Conservation (phyloP, 2,329 filamentous ascomycete genomes). For the Fusarium denticulatum region DNA sequence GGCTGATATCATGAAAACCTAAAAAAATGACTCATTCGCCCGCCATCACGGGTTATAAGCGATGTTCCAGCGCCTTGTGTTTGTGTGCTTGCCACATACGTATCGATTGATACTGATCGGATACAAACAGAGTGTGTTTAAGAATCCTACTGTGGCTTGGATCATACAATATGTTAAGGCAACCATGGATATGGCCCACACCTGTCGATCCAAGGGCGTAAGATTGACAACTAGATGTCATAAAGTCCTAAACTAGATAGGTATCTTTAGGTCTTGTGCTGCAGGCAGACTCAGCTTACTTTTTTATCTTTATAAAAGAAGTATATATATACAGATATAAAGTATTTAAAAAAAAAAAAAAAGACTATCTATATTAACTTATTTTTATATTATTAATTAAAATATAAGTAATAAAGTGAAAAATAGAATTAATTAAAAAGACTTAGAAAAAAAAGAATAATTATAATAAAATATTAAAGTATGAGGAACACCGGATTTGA, state of each 20-base stretch:
- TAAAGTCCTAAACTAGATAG: neutral
- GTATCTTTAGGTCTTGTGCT: neutral
- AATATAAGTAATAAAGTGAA: neutral
- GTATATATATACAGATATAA: neutral
- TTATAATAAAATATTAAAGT: neutral
- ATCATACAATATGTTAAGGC: neutral
- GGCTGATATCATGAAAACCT: too few relatives aligned
- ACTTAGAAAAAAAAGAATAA: neutral
- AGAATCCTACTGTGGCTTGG: constrained; percentile 1
- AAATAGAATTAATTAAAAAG: neutral
- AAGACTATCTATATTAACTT: too few relatives aligned
- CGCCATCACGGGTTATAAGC: too few relatives aligned
- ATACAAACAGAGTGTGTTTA: neutral
- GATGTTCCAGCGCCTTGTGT: neutral
- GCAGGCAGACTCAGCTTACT: neutral
- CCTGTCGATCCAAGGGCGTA: constrained; percentile 39
- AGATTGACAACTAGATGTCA: neutral
- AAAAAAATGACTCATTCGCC: too few relatives aligned
- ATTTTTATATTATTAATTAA: too few relatives aligned
- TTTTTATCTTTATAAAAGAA: neutral
- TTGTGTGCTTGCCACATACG: neutral
- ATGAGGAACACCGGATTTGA: constrained; percentile 30
- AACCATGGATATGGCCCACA: constrained; percentile 7
- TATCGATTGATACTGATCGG: neutral
- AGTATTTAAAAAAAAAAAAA: too few relatives aligned